Base-by-base conservation (phyloP, 2,329 filamentous ascomycete species). In the Colletotrichum sp. region DNA sequence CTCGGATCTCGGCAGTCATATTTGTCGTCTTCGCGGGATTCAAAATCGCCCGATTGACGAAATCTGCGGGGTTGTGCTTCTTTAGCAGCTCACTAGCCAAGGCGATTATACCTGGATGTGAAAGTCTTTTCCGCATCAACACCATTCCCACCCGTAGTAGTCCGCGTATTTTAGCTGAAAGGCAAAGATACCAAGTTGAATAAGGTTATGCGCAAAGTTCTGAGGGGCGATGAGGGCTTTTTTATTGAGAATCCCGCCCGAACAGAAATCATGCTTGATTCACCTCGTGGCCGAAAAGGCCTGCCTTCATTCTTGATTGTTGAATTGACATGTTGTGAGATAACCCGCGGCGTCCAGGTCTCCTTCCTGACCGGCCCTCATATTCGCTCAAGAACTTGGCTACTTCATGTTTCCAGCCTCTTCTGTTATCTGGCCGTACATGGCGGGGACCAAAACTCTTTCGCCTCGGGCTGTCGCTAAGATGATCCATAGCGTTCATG, bases 71-170 rank as follows among this genome's bases (percentile, higher is more conserved):
- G 11, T 13, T 24, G 43, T 51, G 11, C 43, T 51, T 51, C n/a
- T 21, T 51, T 8, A 51, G 0, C 43, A 51, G 18, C 38, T 47
- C 9, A 47, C 0, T 18, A 6, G 0, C n/a, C 0, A 18, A 0
- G n/a, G n/a, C 6, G 21, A 21, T 8, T 5, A 13, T 51, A n/a
- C 0, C 43, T 47, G n/a, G n/a, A 21, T 21, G 3, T 51, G 6
- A 11, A 51, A 51, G 43, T 51, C n/a, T 0, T 24, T 51, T 21
- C 11, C 43, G 13, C 43, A 13, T 13, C 43, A 3, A 21, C 43
- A 13, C 11, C n/a, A 21, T 51, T 13, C 43, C 0, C 21, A 51
- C n/a, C 7, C n/a, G 43, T n/a, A 24, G 11, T 24, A 21, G 4
- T 21, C 43, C 43, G n/a, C 8, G 0, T 21, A 51, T 0, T 5